Conservation (phyloP, 768 basidiomycete species). For the Boletus rubroflammeus region DNA sequence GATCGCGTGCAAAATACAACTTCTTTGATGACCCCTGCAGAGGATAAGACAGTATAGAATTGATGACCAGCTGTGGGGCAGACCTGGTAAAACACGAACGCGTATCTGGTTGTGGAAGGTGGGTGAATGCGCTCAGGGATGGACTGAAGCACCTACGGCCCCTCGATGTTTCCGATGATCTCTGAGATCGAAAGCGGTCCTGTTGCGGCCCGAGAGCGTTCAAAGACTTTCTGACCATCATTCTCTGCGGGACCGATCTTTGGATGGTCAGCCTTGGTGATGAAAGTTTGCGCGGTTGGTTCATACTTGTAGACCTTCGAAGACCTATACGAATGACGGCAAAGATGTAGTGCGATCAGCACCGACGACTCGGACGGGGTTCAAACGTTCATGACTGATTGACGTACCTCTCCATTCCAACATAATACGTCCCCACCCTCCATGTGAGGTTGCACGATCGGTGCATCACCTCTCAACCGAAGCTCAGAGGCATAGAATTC, state of each 20-base stretch:
- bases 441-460: constrained; percentile 67
- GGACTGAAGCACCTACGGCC: constrained; percentile 58
- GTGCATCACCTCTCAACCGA: constrained; percentile 56
- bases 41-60: background rate
- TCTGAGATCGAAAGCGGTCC: constrained; percentile 42
- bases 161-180: constrained; percentile 64
- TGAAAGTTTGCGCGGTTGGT: background rate
- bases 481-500: constrained; percentile 76
- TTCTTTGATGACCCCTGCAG: constrained; percentile 40
- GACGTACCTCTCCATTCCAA: constrained; percentile 80
- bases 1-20: constrained; percentile 77
- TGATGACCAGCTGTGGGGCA: constrained; percentile 15
- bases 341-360: background rate
- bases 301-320: constrained; percentile 73
- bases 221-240: constrained; percentile 60
- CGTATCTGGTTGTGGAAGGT: constrained; percentile 50
- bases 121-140: background rate
- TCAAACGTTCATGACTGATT: background rate
- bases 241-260: constrained; percentile 64
- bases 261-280: constrained; percentile 7
- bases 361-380: background rate
- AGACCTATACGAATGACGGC: constrained; percentile 43
- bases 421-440: constrained; percentile 59
- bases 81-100: constrained; percentile 77
- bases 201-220: constrained; percentile 21